phyloP scores from a whole-genome alignment of 2,329 filamentous ascomycete species.

The Drechslerella dactyloides region DNA sequence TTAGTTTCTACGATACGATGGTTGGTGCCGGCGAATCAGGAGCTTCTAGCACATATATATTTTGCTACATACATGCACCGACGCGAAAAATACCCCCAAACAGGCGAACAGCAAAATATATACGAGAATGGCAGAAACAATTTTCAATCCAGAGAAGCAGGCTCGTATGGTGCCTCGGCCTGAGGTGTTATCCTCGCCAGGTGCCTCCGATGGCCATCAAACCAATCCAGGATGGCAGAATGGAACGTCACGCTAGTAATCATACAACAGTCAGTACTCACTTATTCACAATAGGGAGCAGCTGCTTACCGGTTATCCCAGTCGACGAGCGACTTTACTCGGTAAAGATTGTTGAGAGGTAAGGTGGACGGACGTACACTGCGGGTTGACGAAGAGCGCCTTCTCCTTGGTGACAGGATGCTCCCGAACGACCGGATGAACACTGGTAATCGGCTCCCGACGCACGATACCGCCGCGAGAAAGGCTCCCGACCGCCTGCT shows the following conservation, averaged over 20 bases:
- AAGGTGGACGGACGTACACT: conserved; percentile 66
- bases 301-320: conserved; percentile 67
- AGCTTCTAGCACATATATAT: too few relatives aligned
- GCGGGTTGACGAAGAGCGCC: conserved; percentile 79
- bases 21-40: too few relatives aligned
- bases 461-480: conserved; percentile 73
- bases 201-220: conserved; percentile 77
- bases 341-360: background rate
- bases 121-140: too few relatives aligned
- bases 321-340: too few relatives aligned
- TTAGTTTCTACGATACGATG: too few relatives aligned
- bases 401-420: conserved; percentile 84
- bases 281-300: background rate
- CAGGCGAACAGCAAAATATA: too few relatives aligned
- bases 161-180: conserved; percentile 65
- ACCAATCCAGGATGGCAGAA: conserved; percentile 81
- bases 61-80: too few relatives aligned
- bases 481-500: conserved; percentile 76
- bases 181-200: conserved; percentile 82
- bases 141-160: conserved; percentile 5
- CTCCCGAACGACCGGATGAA: conserved; percentile 79
- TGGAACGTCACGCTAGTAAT: conserved; percentile 77
- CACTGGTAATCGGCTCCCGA: conserved; percentile 74
- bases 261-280: conserved; percentile 54
- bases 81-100: too few relatives aligned